Evolutionary conservation across 1,139 yeast genomes (phyloP).

Genomic region (Lodderomyces elongisporus): DNA sequence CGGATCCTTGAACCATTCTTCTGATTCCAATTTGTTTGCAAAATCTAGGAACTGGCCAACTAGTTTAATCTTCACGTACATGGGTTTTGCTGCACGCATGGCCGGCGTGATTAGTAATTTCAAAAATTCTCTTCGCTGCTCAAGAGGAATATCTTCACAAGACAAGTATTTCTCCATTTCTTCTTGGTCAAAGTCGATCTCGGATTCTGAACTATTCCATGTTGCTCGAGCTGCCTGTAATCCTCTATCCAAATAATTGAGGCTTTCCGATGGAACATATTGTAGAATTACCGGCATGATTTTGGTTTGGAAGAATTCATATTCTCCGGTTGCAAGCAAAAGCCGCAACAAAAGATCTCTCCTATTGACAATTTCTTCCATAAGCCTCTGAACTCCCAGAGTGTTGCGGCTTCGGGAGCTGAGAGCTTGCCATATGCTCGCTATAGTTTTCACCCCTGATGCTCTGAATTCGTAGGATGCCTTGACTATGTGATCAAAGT

Average conservation of each 20-base stretch:
- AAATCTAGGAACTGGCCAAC: constrained; percentile 6
- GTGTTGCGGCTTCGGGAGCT: too few relatives aligned
- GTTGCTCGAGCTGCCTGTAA: background rate
- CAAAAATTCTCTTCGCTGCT: too few relatives aligned
- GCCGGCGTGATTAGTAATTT: too few relatives aligned
- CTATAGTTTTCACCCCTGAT: too few relatives aligned
- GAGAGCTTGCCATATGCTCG: too few relatives aligned
- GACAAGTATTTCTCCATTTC: too few relatives aligned
- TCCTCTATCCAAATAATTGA: background rate
- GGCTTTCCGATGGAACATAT: background rate
- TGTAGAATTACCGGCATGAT: constrained; percentile 6
- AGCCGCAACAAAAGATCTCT: constrained; percentile 4
- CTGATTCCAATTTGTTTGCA: constrained; percentile 7
- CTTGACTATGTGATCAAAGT: constrained; percentile 6
- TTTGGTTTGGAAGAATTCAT: constrained; percentile 3
- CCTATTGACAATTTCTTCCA: background rate
- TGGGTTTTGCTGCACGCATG: too few relatives aligned
- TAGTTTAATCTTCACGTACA: too few relatives aligned
- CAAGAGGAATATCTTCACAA: too few relatives aligned
- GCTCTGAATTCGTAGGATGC: constrained; percentile 7
- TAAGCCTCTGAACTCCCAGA: too few relatives aligned
- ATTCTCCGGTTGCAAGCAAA: constrained; percentile 5
- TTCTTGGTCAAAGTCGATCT: too few relatives aligned
- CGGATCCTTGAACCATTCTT: constrained; percentile 7
- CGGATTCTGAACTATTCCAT: too few relatives aligned